phyloP scores from a whole-genome alignment of 805 yeast genomes.

The Priceomyces fermenticarens region DNA sequence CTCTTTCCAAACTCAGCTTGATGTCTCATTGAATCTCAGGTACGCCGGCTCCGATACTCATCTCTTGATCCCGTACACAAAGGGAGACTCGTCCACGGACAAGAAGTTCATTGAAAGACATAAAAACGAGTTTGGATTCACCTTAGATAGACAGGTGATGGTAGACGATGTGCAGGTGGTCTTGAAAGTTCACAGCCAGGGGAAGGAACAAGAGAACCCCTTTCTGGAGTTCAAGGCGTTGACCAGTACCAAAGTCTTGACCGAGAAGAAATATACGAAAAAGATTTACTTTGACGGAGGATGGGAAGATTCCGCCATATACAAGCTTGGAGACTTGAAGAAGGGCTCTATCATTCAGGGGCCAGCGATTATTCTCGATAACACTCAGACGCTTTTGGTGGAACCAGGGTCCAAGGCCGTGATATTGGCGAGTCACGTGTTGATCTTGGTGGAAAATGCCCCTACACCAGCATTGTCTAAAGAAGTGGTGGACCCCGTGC shows the following conservation, averaged over 20 bases:
- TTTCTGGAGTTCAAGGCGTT: slow-evolving; percentile 29
- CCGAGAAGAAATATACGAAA: slow-evolving; percentile 4
- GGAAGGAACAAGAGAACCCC: slow-evolving; percentile 51
- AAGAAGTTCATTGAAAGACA: slow-evolving; percentile 26
- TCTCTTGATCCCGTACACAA: slow-evolving; percentile 55
- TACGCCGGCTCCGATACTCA: slow-evolving; percentile 90
- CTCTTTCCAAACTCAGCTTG: slow-evolving; percentile 45
- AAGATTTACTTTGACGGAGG: slow-evolving; percentile 30
- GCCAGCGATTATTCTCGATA: slow-evolving; percentile 26
- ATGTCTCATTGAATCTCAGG: slow-evolving; percentile 71
- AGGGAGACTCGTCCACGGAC: slow-evolving; percentile 21
- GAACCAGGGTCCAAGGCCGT: slow-evolving; percentile 31
- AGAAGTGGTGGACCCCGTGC: slow-evolving; percentile 33
- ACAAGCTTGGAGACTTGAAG: slow-evolving; percentile 18
- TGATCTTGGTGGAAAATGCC: slow-evolving; percentile 27
- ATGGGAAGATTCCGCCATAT: slow-evolving; percentile 25
- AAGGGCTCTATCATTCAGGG: slow-evolving; percentile 19
- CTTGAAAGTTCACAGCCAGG: slow-evolving; percentile 61
- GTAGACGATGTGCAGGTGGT: slow-evolving; percentile 38
- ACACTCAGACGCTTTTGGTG: slow-evolving; percentile 27
- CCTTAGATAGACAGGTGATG: slow-evolving; percentile 29
- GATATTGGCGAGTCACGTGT: slow-evolving; percentile 26
- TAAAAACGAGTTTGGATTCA: slow-evolving; percentile 34
- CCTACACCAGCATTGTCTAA: slow-evolving; percentile 19
- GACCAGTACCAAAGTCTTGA: slow-evolving; percentile 7